phyloP scores from a whole-genome alignment of 1,139 yeast species.

The Scheffersomyces stambukii region DNA sequence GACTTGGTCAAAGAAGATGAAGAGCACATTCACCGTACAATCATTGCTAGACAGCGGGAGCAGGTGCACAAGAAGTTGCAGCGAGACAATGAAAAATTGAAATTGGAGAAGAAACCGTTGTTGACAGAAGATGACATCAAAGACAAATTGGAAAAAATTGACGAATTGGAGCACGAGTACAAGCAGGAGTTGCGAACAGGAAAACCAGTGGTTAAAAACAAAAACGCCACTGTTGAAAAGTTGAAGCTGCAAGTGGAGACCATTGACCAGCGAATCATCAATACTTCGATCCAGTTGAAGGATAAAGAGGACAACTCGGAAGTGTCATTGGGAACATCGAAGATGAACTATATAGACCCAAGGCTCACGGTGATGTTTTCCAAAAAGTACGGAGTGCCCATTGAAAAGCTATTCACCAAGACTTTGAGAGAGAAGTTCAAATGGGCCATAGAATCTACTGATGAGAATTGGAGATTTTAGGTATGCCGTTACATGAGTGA shows the following conservation, averaged over 20 bases:
- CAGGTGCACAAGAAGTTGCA: conserved; percentile 60
- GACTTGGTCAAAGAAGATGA: conserved; percentile 67
- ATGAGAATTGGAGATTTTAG: conserved; percentile 80
- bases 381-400: conserved; percentile 81
- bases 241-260: conserved; percentile 68
- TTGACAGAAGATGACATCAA: conserved; percentile 51
- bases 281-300: conserved; percentile 68
- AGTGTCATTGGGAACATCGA: conserved; percentile 90
- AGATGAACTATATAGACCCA: conserved; percentile 94
- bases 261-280: conserved; percentile 66
- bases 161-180: conserved; percentile 52
- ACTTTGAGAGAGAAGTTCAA: conserved; percentile 87
- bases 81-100: conserved; percentile 73
- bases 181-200: conserved; percentile 59
- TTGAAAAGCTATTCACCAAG: conserved; percentile 87
- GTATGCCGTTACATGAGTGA: not conserved
- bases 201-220: conserved; percentile 52
- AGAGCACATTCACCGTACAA: conserved; percentile 48
- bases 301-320: conserved; percentile 94
- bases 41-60: conserved; percentile 60
- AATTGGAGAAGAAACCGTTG: conserved; percentile 50
- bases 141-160: conserved; percentile 55
- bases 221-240: conserved; percentile 62
- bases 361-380: conserved; percentile 87
- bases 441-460: conserved; percentile 95